phyloP scores from a whole-genome alignment of 495 filamentous ascomycete species.

The Podospora pseudopauciseta region DNA sequence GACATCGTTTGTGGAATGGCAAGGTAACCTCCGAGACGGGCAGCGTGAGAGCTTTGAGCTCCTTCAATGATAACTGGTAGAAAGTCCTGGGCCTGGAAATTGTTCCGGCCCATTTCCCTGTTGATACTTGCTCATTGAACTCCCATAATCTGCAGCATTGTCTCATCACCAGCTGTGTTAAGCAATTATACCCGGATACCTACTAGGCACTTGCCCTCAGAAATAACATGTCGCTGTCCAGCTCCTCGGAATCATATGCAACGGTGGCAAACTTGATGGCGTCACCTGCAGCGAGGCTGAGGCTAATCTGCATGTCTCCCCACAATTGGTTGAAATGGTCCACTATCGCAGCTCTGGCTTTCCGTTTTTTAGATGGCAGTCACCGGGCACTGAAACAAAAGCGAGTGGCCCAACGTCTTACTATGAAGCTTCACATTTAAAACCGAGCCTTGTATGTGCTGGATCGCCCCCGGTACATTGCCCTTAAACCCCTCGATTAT shows the following conservation, averaged over 20 bases:
- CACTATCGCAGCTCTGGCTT: background rate
- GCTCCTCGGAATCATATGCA: background rate
- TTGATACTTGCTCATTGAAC: background rate
- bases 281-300: constrained; percentile 25
- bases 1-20: background rate
- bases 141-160: background rate
- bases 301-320: constrained; percentile 9
- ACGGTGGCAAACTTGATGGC: constrained; percentile 14
- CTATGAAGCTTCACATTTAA: too few relatives aligned
- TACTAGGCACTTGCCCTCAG: background rate
- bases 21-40: background rate
- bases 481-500: background rate
- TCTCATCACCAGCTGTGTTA: background rate
- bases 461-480: background rate
- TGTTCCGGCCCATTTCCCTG: too few relatives aligned
- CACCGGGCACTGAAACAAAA: too few relatives aligned
- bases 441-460: background rate
- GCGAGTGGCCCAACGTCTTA: too few relatives aligned
- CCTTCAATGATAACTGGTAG: background rate
- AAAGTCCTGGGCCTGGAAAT: background rate
- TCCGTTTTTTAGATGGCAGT: background rate
- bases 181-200: background rate
- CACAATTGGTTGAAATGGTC: background rate
- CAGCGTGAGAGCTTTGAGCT: background rate
- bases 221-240: background rate